Evolutionary conservation across 2,329 filamentous ascomycete species (phyloP).

Genomic region (Tetracladium maxilliforme): DNA sequence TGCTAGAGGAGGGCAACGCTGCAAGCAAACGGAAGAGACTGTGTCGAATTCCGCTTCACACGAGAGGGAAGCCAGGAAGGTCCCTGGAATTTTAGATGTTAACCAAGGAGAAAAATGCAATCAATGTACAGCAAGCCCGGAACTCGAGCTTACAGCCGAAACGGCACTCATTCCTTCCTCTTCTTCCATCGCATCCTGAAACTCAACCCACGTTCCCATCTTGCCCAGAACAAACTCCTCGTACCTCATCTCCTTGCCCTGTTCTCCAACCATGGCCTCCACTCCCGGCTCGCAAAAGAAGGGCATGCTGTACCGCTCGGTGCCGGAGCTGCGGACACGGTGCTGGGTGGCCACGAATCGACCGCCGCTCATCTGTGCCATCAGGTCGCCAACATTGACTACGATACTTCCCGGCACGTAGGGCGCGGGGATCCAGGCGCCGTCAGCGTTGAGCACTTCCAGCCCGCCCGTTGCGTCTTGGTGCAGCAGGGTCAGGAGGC

Average conservation of each 20-base stretch:
- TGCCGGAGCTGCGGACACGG: slow-evolving; percentile 19
- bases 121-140: too few relatives aligned
- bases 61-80: too few relatives aligned
- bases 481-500: slow-evolving; percentile 29
- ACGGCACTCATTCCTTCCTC: too few relatives aligned
- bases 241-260: slow-evolving; percentile 17
- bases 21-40: too few relatives aligned
- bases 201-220: slow-evolving; percentile 27
- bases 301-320: slow-evolving; percentile 24
- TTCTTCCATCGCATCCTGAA: slow-evolving; percentile 15
- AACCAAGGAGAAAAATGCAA: too few relatives aligned
- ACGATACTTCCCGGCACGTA: slow-evolving; percentile 23
- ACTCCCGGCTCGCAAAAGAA: slow-evolving; percentile 31
- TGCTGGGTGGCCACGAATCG: slow-evolving; percentile 28
- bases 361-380: slow-evolving; percentile 23
- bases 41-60: too few relatives aligned
- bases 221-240: slow-evolving; percentile 24
- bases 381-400: slow-evolving; percentile 28
- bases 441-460: slow-evolving; percentile 25
- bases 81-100: too few relatives aligned
- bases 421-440: slow-evolving; percentile 23
- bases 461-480: slow-evolving; percentile 29
- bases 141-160: too few relatives aligned
- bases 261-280: slow-evolving; percentile 19
- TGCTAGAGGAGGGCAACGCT: too few relatives aligned